These are phyloP conservation scores for Pleurotus salmoneostramineus DNA, from an alignment of 768 basidiomycete genomes.

Conservation along the genomic window DNA sequence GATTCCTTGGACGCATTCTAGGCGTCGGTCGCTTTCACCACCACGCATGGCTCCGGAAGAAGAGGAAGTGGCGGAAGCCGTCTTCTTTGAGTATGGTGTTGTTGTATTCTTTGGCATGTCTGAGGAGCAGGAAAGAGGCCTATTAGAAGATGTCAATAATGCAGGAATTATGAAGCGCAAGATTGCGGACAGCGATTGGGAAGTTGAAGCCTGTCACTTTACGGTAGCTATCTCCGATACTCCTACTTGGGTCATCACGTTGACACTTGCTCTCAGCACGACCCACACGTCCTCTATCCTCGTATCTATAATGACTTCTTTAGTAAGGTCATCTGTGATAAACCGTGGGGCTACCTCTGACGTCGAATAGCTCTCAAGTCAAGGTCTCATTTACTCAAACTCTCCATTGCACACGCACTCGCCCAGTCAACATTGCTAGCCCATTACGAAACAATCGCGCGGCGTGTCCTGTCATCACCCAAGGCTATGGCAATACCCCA, in stretches of 20 bases:
- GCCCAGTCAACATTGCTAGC: slow-evolving; percentile 93
- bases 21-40: slow-evolving; percentile 4
- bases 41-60: slow-evolving; percentile 28
- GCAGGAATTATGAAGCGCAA: slow-evolving; percentile 66
- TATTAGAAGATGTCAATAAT: slow-evolving; percentile 78
- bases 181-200: slow-evolving; percentile 73
- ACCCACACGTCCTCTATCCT: slow-evolving; percentile 78
- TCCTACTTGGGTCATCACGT: slow-evolving; percentile 1
- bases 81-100: slow-evolving; percentile 88
- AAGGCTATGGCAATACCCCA: slow-evolving; percentile 78
- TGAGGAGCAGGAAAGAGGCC: slow-evolving; percentile 74
- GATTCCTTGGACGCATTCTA: slow-evolving; percentile 5
- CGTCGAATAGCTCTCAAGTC: slow-evolving; percentile 75
- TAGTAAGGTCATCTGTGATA: slow-evolving; percentile 45
- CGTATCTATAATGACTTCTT: slow-evolving; percentile 97
- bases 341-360: slow-evolving; percentile 1
- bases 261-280: slow-evolving; percentile 49
- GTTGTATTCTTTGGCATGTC: slow-evolving; percentile 87
- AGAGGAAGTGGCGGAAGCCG: slow-evolving; percentile 58
- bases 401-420: slow-evolving; percentile 92
- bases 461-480: slow-evolving; percentile 73
- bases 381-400: slow-evolving; percentile 82
- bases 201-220: slow-evolving; percentile 92
- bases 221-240: slow-evolving; percentile 43
- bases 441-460: slow-evolving; percentile 77